These are phyloP conservation scores for Fusarium hostae DNA, from an alignment of 2,329 filamentous ascomycete species.

Conservation along the genomic window DNA sequence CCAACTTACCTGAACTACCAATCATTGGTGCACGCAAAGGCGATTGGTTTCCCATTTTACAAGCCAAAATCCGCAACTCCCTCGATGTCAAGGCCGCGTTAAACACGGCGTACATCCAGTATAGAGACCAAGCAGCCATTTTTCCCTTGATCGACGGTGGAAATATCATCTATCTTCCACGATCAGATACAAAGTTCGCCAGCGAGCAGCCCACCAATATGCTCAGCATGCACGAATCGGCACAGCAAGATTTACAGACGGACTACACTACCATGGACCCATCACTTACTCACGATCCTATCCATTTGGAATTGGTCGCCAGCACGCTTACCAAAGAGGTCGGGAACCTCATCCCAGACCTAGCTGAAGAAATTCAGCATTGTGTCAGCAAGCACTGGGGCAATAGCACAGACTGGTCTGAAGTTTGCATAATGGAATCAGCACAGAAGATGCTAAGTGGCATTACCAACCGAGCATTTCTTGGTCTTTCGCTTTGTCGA, in stretches of 20 bases:
- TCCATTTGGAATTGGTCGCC: neutral
- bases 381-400: neutral
- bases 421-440: neutral
- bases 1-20: neutral
- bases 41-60: slow-evolving; percentile 12
- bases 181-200: slow-evolving; percentile 10
- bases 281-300: slow-evolving; percentile 7
- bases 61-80: slow-evolving; percentile 1
- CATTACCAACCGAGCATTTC: neutral
- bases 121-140: neutral
- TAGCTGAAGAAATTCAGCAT: neutral
- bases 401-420: neutral
- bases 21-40: neutral
- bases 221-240: slow-evolving; percentile 11
- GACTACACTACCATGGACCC: slow-evolving; percentile 14
- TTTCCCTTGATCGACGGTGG: neutral
- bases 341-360: slow-evolving; percentile 5
- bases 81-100: neutral
- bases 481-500: neutral
- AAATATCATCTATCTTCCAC: neutral
- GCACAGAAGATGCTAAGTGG: slow-evolving; percentile 1
- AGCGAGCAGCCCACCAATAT: slow-evolving; percentile 7
- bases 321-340: slow-evolving; percentile 5
- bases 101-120: neutral
- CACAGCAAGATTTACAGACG: neutral